A percentile compares a stretch with the other conserved stretches of the same genome.
These are phyloP conservation scores for Macrophomina tecta DNA, from an alignment of 2,329 filamentous ascomycete genomes.

Conservation along the genomic window DNA sequence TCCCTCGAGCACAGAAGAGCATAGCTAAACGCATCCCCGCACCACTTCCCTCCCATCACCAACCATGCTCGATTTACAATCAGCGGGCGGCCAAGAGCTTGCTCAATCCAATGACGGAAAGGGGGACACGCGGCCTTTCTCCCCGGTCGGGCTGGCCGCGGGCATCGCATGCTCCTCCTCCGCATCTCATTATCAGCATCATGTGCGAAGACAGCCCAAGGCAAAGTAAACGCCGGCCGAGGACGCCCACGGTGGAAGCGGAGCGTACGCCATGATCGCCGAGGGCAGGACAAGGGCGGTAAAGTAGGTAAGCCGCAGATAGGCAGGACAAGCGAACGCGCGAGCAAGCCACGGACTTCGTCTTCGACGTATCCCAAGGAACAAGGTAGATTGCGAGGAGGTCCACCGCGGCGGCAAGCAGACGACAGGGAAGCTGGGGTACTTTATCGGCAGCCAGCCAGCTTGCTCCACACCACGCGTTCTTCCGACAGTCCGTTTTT, in stretches of 20 bases:
- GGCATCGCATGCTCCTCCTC: neutral
- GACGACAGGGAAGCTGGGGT: neutral
- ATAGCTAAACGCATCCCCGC: neutral
- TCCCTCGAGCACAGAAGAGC: neutral
- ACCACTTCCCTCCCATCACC: neutral
- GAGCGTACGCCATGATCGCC: slow-evolving; percentile 11
- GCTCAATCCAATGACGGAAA: neutral
- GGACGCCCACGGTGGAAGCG: neutral
- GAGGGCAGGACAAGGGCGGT: slow-evolving; percentile 15
- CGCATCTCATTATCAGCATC: neutral
- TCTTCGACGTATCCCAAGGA: neutral
- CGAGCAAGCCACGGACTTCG: neutral
- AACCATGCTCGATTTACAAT: neutral
- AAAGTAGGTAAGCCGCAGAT: slow-evolving; percentile 5
- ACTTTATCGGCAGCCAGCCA: neutral
- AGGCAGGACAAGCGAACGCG: neutral
- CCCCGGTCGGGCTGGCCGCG: neutral
- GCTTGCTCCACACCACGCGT: neutral
- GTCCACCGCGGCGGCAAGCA: slow-evolving; percentile 15
- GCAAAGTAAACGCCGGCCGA: neutral
- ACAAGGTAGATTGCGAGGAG: neutral
- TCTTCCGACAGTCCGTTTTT: neutral
- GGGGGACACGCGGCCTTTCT: slow-evolving; percentile 17
- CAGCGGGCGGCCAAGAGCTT: neutral
- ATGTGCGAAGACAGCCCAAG: neutral